Evolutionary conservation across 2,329 filamentous ascomycete species (phyloP), one percentile per base, ranked within the genome.

Genomic region (Aspergillus piperis): DNA sequence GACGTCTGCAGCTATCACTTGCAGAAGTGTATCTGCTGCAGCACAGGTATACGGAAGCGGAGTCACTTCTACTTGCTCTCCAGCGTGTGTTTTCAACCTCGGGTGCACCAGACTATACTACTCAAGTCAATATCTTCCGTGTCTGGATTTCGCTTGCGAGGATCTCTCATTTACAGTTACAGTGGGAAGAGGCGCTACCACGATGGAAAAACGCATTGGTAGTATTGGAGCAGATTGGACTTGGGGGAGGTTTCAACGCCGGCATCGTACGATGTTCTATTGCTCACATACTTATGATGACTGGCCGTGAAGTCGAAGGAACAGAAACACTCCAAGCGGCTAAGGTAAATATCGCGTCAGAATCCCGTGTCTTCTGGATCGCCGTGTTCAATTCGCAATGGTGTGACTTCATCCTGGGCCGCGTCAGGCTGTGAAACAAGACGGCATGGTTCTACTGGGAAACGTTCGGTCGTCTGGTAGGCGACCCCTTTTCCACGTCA

Each of bases 401-500:
- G 47, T 49, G 27, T 49, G 47, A 49, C 47, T 49, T 25, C 27
- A 49, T 49, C 47, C 32, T 38, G 10, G 32, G 32, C 32, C 32
- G 32, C 32, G 32, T 38, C 32, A 38, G 32, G 32, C 32, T 10
- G 32, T 38, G 32, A 38, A 38, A 38, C 32, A 38, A 38, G 32
- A 38, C 32, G 5, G 32, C 32, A 38, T 38, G 10, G 32, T 38
- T 38, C 11, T 36, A 36, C 21, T 23, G 21, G 21, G 21, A 23
- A 23, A 23, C 21, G 21, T 13, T 13, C 6, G 58, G 57, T 52
- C 58, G 64, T 49, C 32, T 67, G n/a, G 50, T 71, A 48, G 62
- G 68, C 44, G 59, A 48, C 19, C 68, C 66, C 58, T 73, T 68
- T 64, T 70, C 64, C 50, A 64, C 58, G 62, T 61, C 55, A 64